Conservation (phyloP, 129 eudicot species). For the Flaveria trinervia region DNA sequence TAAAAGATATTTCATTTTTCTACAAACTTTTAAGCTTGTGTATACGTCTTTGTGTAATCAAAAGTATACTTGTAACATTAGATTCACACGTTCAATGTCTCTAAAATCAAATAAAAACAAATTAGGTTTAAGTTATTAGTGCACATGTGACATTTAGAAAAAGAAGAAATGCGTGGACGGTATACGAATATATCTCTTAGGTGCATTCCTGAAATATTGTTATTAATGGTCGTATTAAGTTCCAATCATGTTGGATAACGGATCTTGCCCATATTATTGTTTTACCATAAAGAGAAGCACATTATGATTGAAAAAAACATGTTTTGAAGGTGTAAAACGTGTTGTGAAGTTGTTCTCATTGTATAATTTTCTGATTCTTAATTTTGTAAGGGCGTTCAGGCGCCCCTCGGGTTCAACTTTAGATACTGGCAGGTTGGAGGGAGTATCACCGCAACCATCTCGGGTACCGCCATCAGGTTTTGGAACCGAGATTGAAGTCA, state of each 20-base stretch:
- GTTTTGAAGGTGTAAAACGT: neutral
- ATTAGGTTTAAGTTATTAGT: constrained; percentile 20
- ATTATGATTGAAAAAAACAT: neutral
- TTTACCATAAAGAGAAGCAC: neutral
- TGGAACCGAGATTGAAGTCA: no score
- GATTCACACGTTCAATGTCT: constrained; percentile 15
- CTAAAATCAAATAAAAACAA: neutral
- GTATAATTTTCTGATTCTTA: no score
- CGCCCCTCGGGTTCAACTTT: no score
- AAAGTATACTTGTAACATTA: neutral
- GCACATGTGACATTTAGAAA: constrained; percentile 24
- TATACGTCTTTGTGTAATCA: constrained; percentile 1
- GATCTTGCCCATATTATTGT: neutral
- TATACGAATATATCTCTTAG: constrained; percentile 10
- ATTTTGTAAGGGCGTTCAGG: no score
- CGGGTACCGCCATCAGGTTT: no score
- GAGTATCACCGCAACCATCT: no score
- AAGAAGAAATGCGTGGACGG: constrained; percentile 27
- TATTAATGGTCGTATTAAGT: neutral
- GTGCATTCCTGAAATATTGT: constrained; percentile 16
- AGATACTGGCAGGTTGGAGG: no score
- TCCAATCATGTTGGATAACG: constrained; percentile 21
- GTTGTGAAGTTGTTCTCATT: neutral
- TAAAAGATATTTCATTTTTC: neutral
- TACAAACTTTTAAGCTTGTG: constrained; percentile 13